Percentiles rank a stretch among this genome's conserved stretches.
These are phyloP conservation scores for Aureobasidium musti DNA, from an alignment of 2,329 filamentous ascomycete genomes.

Conservation along the genomic window DNA sequence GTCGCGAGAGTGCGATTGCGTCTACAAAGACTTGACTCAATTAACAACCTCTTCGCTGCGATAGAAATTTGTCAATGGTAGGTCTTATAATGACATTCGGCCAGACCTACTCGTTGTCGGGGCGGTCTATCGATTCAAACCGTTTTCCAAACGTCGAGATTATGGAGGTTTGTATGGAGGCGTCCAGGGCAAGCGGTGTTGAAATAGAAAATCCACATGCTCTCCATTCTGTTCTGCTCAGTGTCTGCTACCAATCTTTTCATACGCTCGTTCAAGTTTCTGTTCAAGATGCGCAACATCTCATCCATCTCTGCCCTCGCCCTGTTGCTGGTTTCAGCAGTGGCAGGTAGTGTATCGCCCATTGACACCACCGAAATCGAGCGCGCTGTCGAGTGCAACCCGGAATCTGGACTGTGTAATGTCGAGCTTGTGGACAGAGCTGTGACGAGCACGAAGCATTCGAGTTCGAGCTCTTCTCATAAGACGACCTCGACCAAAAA, in stretches of 20 bases:
- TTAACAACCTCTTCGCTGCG: too few relatives aligned
- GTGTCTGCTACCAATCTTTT: background rate
- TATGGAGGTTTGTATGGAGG: slow-evolving; percentile 18
- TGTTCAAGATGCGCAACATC: slow-evolving; percentile 20
- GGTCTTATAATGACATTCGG: background rate
- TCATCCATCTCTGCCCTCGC: slow-evolving; percentile 22
- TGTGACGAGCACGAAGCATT: slow-evolving; percentile 2
- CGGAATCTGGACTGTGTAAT: slow-evolving; percentile 24
- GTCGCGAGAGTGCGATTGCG: background rate
- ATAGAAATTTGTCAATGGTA: background rate
- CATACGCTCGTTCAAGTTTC: background rate
- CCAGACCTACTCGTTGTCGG: slow-evolving; percentile 24
- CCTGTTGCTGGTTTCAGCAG: slow-evolving; percentile 24
- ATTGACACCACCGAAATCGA: slow-evolving; percentile 15
- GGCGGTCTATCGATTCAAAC: slow-evolving; percentile 23
- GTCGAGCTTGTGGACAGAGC: slow-evolving; percentile 21
- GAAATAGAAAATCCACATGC: slow-evolving; percentile 11
- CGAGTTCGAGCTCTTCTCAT: background rate
- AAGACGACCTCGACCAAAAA: slow-evolving; percentile 13
- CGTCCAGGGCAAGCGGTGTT: background rate
- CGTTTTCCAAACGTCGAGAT: slow-evolving; percentile 24
- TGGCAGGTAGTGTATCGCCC: background rate
- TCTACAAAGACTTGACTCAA: background rate
- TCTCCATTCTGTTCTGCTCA: slow-evolving; percentile 1
- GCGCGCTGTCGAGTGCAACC: slow-evolving; percentile 24